phyloP scores from a whole-genome alignment of 106 monocot genomes.

The Dioscorea alata region DNA sequence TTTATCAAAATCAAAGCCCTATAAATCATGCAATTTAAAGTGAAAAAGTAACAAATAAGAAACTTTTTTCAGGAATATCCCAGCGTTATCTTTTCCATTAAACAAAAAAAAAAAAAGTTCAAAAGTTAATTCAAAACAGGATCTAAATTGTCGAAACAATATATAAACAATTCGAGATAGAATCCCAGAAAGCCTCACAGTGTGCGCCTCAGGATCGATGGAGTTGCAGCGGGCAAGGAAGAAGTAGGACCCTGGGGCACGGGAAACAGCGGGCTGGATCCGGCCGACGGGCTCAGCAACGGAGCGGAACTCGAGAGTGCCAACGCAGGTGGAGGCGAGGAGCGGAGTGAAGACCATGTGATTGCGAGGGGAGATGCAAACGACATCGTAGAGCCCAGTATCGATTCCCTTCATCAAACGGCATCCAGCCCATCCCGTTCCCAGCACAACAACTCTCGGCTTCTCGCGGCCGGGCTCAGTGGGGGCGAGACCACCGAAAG shows the following conservation, averaged over 20 bases:
- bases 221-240: slow-evolving; percentile 60
- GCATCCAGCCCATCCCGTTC: slow-evolving; percentile 92
- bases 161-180: neutral
- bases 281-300: slow-evolving; percentile 79
- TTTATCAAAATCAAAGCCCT: no score
- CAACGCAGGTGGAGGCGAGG: slow-evolving; percentile 96
- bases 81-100: no score
- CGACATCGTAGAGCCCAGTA: slow-evolving; percentile 78
- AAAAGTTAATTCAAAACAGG: neutral
- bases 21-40: no score
- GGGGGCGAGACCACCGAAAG: slow-evolving; percentile 30
- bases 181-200: slow-evolving; percentile 28
- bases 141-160: neutral
- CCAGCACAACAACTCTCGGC: slow-evolving; percentile 75
- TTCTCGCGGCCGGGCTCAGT: slow-evolving; percentile 48
- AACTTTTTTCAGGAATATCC: no score
- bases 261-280: slow-evolving; percentile 82
- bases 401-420: slow-evolving; percentile 88
- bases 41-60: no score
- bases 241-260: slow-evolving; percentile 64
- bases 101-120: neutral
- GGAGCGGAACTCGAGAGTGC: slow-evolving; percentile 94
- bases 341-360: slow-evolving; percentile 99
- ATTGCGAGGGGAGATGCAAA: slow-evolving; percentile 88
- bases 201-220: slow-evolving; percentile 54